Base-by-base conservation (phyloP, 2,329 filamentous ascomycete species). In the Fusarium nodosum region DNA sequence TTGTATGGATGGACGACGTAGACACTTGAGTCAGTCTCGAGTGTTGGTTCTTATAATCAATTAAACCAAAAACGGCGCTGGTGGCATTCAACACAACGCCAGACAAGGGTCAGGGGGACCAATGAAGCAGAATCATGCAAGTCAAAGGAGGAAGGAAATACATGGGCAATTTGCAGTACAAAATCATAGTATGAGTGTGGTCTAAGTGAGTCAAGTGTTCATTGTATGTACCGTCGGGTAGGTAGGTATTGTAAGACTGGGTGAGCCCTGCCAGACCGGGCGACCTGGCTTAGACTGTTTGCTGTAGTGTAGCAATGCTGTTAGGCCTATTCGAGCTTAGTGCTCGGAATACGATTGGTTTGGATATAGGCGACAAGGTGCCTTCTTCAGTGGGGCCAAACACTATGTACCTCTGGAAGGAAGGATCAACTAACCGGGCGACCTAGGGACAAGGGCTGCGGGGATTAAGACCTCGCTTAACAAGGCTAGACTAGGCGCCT, bases 201-300 rank as follows among this genome's bases (percentile, higher is more conserved):
- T 34, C 20, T 34, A 28, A 38, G 31, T 48, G 12, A 26, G 22
- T 24, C 26, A 39, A 18, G 33, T 39, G 36, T 22, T 39, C 6
- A 22, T 39, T 22, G 36, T n/a, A 36, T 24, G 39, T 39, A 39
- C 22, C 28, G 30, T 42, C 13, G 31, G n/a, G 26, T n/a, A 30
- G 13, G 22, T 22, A 22, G 22, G 36, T 28, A 42, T 36, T 45
- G 54, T 36, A 20, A 39, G 39, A 46, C 28, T 39, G 28, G 38
- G 26, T 60, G 33, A 41, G 20, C 48, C 48, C 24, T 41, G 48
- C 48, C 26, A 52, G 34, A n/a, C 28, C 31, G 61, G 62, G 61
- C 62, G 34, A 34, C 26, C 7, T 31, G 45, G 46, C 62, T 42
- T 65, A 65, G 41, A 47, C 54, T 65, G 62, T 65, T 65, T 54